Evolutionary conservation across 179 eudicot genomes (phyloP), one percentile per base, ranked within the genome.

Genomic region (Sideroxylon spinosum): DNA sequence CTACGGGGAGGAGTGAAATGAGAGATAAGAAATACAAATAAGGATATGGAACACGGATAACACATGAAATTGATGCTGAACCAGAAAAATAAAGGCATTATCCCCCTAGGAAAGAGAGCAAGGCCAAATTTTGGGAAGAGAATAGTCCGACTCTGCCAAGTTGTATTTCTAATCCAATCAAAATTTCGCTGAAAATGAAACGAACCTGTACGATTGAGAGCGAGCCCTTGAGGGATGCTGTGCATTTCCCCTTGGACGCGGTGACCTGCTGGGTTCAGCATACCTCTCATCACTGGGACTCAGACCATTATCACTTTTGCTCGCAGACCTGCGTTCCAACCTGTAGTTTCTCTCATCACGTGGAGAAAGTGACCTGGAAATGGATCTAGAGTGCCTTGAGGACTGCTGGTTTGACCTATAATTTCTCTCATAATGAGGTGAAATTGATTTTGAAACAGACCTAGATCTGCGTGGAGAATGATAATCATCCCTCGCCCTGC

Each of bases 381-480:
- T 48, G 25, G 90, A 80, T 72, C 83, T 80, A n/a, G 90, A 81
- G 68, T n/a, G 87, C 73, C 81, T 75, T 48, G 74, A 78, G 7
- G 88, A 79, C 81, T 84, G 84, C 75, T 77, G 74, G 55, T 29
- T 81, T 49, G 90, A 79, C 82, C 68, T 85, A 82, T 84, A 55
- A 55, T 80, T 81, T 77, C 81, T 87, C 19, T 82, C 91, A 81
- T 77, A 78, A 66, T 68, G 86, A 2, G 90, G 88, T 68, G 95
- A 82, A 80, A 73, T 48, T 37, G 44, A 37, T 37, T 37, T 37
- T 6, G 44, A 37, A 37, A 37, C 44, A 81, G 94, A 87, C 81
- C 92, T 85, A 79, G 87, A 87, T 19, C 80, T 61, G 22, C 28
- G 59, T 13, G 82, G 78, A 32, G 86, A 81, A 80, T 81, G 71